phyloP scores from a whole-genome alignment of 1,139 yeast genomes.

The Williopsis jadinii region DNA sequence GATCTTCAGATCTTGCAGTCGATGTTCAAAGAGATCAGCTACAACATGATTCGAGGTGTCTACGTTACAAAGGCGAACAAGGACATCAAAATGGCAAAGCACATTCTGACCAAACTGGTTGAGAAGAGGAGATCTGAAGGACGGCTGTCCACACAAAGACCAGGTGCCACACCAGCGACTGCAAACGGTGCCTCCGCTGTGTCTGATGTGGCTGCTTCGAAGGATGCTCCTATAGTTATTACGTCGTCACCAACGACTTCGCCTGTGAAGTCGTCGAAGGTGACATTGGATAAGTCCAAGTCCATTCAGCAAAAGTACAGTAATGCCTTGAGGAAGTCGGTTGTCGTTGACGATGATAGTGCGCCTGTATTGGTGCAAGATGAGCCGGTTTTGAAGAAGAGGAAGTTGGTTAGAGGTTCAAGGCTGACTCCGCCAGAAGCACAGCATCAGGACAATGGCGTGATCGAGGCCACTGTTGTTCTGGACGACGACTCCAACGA shows the following conservation, averaged over 20 bases:
- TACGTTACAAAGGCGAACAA: constrained; percentile 50
- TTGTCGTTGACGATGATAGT: neutral
- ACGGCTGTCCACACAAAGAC: neutral
- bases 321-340: constrained; percentile 8
- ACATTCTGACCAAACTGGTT: constrained; percentile 33
- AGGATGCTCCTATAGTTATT: constrained; percentile 10
- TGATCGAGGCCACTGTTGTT: neutral
- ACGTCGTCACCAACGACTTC: constrained; percentile 21
- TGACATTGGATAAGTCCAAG: constrained; percentile 45
- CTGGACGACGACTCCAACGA: constrained; percentile 3
- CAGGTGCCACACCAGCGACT: neutral
- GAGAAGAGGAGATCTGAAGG: constrained; percentile 19
- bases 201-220: neutral
- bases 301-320: constrained; percentile 47
- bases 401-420: constrained; percentile 25
- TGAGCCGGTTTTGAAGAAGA: constrained; percentile 17
- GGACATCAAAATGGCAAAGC: constrained; percentile 47
- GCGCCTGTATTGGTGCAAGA: neutral
- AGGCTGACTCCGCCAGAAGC: no score
- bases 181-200: neutral
- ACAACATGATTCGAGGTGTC: constrained; percentile 51
- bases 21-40: constrained; percentile 39
- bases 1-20: constrained; percentile 43
- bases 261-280: constrained; percentile 42
- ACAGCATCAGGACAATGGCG: no score